Conservation (phyloP, 2,329 filamentous ascomycete genomes). For the Botrytis medusae region DNA sequence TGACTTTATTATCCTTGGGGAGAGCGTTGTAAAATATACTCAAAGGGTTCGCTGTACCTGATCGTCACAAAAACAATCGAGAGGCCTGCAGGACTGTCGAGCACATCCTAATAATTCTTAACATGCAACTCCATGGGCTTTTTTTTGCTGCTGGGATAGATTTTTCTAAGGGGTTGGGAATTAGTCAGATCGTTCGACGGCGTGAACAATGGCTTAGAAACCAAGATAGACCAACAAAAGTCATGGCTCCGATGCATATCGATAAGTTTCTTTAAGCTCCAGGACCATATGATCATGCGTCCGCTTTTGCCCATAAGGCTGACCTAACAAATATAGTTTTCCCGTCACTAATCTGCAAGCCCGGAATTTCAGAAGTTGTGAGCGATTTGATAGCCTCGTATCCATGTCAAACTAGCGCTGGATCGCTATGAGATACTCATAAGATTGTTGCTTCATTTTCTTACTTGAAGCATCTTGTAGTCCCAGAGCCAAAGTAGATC, state of each 20-base stretch:
- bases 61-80: not conserved
- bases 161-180: too few relatives aligned
- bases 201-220: not conserved
- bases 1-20: not conserved
- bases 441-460: not conserved
- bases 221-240: not conserved
- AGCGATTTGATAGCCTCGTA: not conserved
- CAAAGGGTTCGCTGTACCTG: not conserved
- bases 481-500: not conserved
- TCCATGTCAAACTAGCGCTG: not conserved
- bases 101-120: not conserved
- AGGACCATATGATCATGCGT: not conserved
- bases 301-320: not conserved
- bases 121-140: not conserved
- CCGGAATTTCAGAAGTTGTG: not conserved
- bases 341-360: not conserved
- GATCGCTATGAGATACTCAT: not conserved
- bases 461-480: not conserved
- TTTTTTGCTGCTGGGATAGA: too few relatives aligned
- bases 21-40: not conserved
- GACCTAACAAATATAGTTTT: not conserved
- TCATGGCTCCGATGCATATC: not conserved
- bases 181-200: too few relatives aligned
- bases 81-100: too few relatives aligned
- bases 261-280: too few relatives aligned